phyloP scores from a whole-genome alignment of 2,329 filamentous ascomycete species.

The Ceratocystis ficicola region DNA sequence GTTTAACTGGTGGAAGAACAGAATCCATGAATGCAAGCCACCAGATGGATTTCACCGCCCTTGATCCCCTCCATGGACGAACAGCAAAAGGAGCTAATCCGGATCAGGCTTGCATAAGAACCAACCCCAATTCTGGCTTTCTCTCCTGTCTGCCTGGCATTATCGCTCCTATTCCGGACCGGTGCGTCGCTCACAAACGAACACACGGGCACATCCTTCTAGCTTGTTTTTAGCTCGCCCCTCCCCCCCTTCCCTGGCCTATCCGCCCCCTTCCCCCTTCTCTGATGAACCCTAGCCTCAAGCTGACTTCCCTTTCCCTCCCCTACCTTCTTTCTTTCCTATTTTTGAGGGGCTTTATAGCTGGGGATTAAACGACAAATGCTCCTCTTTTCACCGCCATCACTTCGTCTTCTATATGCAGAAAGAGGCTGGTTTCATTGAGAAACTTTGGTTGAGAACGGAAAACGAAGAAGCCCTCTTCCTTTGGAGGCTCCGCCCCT shows the following conservation, averaged over 20 bases:
- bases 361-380: background rate
- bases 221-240: background rate
- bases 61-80: background rate
- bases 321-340: too few relatives aligned
- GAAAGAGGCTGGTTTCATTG: background rate
- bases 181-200: background rate
- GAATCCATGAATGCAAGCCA: background rate
- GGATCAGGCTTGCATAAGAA: too few relatives aligned
- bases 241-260: background rate
- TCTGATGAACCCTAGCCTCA: background rate
- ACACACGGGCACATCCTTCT: slow-evolving; percentile 4
- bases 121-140: too few relatives aligned
- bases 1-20: slow-evolving; percentile 8
- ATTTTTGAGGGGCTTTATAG: background rate
- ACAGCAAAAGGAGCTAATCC: background rate
- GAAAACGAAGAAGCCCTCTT: background rate
- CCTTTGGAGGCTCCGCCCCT: background rate
- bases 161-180: slow-evolving; percentile 7
- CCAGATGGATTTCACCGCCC: background rate
- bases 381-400: background rate
- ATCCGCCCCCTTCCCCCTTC: background rate
- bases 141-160: background rate
- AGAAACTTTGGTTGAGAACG: background rate
- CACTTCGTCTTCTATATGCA: background rate
- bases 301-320: background rate